Evolutionary conservation across 2,329 filamentous ascomycete species (phyloP).

Genomic region (Claviceps africana): DNA sequence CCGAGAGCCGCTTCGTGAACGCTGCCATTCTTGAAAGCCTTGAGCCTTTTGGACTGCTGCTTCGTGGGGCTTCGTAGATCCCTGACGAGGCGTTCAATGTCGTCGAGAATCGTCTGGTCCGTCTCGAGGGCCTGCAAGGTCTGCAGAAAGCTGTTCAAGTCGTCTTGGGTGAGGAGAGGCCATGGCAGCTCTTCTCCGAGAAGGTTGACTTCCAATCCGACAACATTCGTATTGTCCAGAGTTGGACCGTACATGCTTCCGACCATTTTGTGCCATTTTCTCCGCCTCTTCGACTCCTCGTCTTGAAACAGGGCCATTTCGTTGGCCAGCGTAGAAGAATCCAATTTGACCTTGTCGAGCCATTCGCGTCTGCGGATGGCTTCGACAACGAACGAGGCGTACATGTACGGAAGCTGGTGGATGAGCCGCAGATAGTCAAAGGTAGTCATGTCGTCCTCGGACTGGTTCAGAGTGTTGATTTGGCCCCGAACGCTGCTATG

Average conservation of each 20-base stretch:
- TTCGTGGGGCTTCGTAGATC: slow-evolving; percentile 73
- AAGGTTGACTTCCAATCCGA: slow-evolving; percentile 74
- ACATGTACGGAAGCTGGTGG: slow-evolving; percentile 73
- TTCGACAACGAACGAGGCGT: slow-evolving; percentile 78
- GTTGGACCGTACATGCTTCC: slow-evolving; percentile 59
- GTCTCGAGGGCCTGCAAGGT: slow-evolving; percentile 50
- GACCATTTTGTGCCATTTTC: slow-evolving; percentile 80
- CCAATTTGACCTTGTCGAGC: slow-evolving; percentile 77
- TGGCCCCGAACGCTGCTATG: slow-evolving; percentile 60
- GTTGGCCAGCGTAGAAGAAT: slow-evolving; percentile 77
- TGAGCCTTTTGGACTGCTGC: slow-evolving; percentile 73
- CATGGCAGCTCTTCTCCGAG: slow-evolving; percentile 66
- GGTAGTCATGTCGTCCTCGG: slow-evolving; percentile 61
- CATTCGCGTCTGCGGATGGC: slow-evolving; percentile 78
- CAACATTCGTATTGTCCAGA: slow-evolving; percentile 55
- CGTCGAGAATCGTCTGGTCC: slow-evolving; percentile 51
- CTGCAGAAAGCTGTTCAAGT: slow-evolving; percentile 61
- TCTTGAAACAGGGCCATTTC: slow-evolving; percentile 88
- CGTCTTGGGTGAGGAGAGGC: slow-evolving; percentile 62
- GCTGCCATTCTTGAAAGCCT: slow-evolving; percentile 93
- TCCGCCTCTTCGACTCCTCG: slow-evolving; percentile 76
- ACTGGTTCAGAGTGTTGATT: slow-evolving; percentile 56
- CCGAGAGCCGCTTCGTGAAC: slow-evolving; percentile 81
- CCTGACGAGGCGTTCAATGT: slow-evolving; percentile 61
- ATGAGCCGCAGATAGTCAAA: slow-evolving; percentile 72